Evolutionary conservation across 257 asterid genomes (phyloP).

Genomic region (Lavandula angustifolia): DNA sequence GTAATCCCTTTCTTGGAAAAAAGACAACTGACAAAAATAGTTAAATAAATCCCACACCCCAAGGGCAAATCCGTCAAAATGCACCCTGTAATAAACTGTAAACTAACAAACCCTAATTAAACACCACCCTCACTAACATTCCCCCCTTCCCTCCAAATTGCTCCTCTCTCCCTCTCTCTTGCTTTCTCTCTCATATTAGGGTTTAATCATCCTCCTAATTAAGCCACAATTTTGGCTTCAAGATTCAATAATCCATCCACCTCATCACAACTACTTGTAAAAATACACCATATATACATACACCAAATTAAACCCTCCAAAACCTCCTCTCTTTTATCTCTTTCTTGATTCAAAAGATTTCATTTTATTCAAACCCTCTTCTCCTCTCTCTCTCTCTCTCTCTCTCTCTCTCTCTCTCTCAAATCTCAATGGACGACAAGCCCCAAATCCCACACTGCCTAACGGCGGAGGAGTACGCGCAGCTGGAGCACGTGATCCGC

Average conservation of each 20-base stretch:
- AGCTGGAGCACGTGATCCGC: constrained; percentile 49
- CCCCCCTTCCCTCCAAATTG: no score
- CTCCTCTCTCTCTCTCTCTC: neutral
- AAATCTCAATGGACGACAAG: constrained; percentile 33
- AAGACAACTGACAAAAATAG: constrained; percentile 26
- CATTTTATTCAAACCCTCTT: neutral
- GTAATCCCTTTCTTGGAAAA: constrained; percentile 35
- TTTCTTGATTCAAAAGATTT: neutral
- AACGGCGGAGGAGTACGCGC: constrained; percentile 55
- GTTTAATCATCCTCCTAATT: no score
- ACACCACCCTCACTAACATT: no score
- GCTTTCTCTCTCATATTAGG: no score
- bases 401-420: neutral
- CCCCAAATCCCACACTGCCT: constrained; percentile 48
- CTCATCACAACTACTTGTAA: neutral
- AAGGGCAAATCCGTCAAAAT: constrained; percentile 32
- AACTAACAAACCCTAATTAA: neutral
- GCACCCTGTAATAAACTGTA: neutral
- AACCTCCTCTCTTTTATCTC: neutral
- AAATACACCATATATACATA: neutral
- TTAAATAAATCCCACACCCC: constrained; percentile 24
- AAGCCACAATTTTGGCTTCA: no score
- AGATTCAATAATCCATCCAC: no score
- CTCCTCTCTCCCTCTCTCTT: neutral
- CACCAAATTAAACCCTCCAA: neutral